Evolutionary conservation across 1,284 basidiomycete genomes (phyloP).

Genomic region (Apiotrichum veenhuisii): DNA sequence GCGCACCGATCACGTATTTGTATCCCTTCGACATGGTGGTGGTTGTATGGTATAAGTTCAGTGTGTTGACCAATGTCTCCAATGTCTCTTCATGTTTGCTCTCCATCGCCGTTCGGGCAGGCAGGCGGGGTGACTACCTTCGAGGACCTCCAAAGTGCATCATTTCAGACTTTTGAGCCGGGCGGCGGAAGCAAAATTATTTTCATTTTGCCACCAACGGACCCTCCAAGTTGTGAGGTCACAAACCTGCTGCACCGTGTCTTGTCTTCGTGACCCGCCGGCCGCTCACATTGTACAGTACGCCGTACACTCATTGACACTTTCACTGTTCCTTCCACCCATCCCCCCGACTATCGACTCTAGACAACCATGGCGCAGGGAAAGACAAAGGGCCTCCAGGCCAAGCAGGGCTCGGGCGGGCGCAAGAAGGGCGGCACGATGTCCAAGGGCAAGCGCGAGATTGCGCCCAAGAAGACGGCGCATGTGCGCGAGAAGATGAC

Average conservation of each 20-base stretch:
- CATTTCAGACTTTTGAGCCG: not conserved
- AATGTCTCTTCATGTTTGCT: too few species aligned
- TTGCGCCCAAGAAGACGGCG: slow-evolving; percentile 39
- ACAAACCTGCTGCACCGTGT: too few species aligned
- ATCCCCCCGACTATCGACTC: not conserved
- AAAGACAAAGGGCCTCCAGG: slow-evolving; percentile 34
- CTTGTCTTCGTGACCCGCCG: too few species aligned
- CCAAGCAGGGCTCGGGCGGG: slow-evolving; percentile 32
- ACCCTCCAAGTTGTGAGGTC: too few species aligned
- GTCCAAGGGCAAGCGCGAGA: slow-evolving; percentile 39
- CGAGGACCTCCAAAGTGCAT: too few species aligned
- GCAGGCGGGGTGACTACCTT: too few species aligned
- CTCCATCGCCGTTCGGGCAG: too few species aligned
- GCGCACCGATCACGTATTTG: slow-evolving; percentile 47
- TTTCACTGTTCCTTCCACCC: not conserved
- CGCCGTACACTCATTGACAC: too few species aligned
- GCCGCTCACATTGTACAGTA: not conserved
- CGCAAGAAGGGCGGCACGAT: slow-evolving; percentile 41
- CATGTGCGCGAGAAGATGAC: slow-evolving; percentile 33
- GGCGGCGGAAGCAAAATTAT: too few species aligned
- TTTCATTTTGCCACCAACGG: too few species aligned
- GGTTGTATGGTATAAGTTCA: too few species aligned
- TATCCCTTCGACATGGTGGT: slow-evolving; percentile 21
- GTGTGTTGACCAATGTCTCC: too few species aligned
- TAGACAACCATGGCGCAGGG: slow-evolving; percentile 43